Conservation (phyloP, 257 asterid genomes). For the Agastache rugosa region DNA sequence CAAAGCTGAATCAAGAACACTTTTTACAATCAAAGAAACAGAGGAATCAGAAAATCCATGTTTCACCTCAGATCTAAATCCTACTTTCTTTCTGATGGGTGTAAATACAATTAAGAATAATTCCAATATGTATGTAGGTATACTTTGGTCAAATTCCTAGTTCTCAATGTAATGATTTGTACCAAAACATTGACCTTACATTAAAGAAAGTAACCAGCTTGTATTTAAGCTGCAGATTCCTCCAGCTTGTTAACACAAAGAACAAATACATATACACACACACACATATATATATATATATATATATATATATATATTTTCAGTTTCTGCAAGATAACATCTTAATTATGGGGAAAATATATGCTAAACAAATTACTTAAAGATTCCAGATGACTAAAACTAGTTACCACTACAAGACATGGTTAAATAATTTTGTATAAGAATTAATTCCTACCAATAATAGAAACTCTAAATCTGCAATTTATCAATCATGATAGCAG, state of each 20-base stretch:
- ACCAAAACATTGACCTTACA: background rate
- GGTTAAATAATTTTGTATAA: background rate
- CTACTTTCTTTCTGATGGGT: background rate
- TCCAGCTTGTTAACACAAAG: background rate
- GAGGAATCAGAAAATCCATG: background rate
- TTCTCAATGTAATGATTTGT: too few relatives aligned
- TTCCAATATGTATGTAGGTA: background rate
- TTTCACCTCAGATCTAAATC: background rate
- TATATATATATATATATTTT: too few relatives aligned
- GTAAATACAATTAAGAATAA: background rate
- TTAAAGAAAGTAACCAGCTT: background rate
- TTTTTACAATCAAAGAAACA: background rate
- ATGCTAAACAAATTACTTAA: background rate
- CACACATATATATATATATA: too few relatives aligned
- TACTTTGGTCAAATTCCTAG: background rate
- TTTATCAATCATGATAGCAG: background rate
- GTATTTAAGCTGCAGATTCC: conserved; percentile 21
- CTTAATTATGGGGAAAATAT: too few relatives aligned
- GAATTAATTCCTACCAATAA: too few relatives aligned
- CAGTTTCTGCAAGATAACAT: too few relatives aligned
- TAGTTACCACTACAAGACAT: background rate
- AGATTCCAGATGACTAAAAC: too few relatives aligned
- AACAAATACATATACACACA: too few relatives aligned
- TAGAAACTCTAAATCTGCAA: too few relatives aligned
- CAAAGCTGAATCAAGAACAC: too few relatives aligned